Conservation (phyloP, 257 asterid species). For the Agastache rugosa region DNA sequence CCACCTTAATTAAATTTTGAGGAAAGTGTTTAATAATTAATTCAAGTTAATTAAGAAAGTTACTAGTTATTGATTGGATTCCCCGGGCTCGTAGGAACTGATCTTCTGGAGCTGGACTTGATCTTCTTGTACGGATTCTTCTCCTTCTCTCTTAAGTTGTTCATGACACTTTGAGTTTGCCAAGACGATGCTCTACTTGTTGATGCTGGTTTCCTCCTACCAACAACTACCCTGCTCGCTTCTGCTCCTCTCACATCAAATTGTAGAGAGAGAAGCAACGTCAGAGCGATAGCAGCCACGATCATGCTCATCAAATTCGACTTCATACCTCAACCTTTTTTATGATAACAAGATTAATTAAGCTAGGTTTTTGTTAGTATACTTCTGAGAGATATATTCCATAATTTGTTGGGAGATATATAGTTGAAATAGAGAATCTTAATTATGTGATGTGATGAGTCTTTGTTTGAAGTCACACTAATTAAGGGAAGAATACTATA, state of each 20-base stretch:
- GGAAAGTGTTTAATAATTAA: no score
- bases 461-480: no score
- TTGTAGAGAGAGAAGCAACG: slow-evolving; percentile 34
- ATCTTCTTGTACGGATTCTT: slow-evolving; percentile 41
- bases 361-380: no score
- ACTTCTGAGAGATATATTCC: no score
- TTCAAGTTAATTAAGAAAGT: no score
- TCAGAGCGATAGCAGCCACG: slow-evolving; percentile 32
- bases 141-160: slow-evolving; percentile 29
- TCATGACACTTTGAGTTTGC: slow-evolving; percentile 22
- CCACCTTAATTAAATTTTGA: no score
- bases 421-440: no score
- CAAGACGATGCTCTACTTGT: background rate
- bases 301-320: background rate
- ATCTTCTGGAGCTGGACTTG: slow-evolving; percentile 43
- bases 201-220: background rate
- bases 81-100: slow-evolving; percentile 44
- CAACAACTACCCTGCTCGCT: slow-evolving; percentile 35
- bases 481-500: no score
- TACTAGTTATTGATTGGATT: no score
- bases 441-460: no score
- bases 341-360: no score
- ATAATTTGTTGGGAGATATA: no score
- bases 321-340: slow-evolving; percentile 3
- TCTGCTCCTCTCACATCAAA: slow-evolving; percentile 32